Evolutionary conservation across 1,139 yeast genomes (phyloP).

Genomic region (Kodamaea suecica): DNA sequence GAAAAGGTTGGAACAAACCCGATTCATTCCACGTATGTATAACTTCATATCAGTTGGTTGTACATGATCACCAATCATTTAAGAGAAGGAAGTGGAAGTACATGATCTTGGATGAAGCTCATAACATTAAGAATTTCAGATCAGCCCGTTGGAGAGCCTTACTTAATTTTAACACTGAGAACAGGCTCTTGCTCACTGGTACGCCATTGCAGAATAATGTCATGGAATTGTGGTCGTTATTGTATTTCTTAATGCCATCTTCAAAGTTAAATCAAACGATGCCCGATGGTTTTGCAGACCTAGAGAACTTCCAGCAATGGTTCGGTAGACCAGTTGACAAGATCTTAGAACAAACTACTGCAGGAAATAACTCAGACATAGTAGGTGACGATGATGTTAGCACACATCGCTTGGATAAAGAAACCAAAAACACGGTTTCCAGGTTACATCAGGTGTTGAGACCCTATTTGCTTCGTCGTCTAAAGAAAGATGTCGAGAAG

Average conservation of each 20-base stretch:
- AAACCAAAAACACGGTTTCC: constrained; percentile 79
- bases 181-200: constrained; percentile 87
- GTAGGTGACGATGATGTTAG: constrained; percentile 42
- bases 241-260: constrained; percentile 94
- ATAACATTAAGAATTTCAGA: constrained; percentile 91
- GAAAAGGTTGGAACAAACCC: constrained; percentile 97
- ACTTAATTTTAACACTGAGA: constrained; percentile 86
- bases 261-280: constrained; percentile 63
- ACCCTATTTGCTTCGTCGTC: constrained; percentile 85
- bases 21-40: constrained; percentile 96
- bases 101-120: constrained; percentile 98
- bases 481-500: constrained; percentile 95
- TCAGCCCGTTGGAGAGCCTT: constrained; percentile 97
- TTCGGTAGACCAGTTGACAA: constrained; percentile 95
- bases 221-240: constrained; percentile 89
- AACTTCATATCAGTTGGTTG: constrained; percentile 92
- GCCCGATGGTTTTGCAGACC: constrained; percentile 96
- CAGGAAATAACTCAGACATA: constrained; percentile 42
- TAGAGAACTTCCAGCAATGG: constrained; percentile 97
- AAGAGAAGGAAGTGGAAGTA: constrained; percentile 92
- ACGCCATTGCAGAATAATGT: constrained; percentile 92
- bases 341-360: constrained; percentile 66
- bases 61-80: constrained; percentile 93
- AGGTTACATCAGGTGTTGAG: constrained; percentile 90
- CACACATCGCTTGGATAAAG: constrained; percentile 48